Conservation (phyloP, 1,139 yeast genomes). For the Eremothecium cymbalariae region DNA sequence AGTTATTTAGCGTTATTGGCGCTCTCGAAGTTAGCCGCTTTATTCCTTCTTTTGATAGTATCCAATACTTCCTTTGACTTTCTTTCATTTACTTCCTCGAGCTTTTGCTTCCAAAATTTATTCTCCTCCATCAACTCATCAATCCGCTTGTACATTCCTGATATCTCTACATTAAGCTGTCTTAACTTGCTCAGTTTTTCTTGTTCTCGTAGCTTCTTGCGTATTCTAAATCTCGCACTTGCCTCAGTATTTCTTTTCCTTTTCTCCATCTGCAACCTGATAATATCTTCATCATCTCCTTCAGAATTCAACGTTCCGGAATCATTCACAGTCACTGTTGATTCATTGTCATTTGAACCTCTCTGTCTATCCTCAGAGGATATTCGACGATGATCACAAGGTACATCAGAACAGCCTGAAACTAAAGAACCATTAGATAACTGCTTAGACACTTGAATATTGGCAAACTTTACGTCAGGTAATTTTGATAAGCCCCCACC, state of each 20-base stretch:
- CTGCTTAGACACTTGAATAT: neutral
- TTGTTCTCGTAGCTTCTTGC: slow-evolving; percentile 24
- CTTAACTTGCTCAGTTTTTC: slow-evolving; percentile 20
- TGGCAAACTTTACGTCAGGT: slow-evolving; percentile 6
- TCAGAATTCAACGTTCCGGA: neutral
- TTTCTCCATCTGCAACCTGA: slow-evolving; percentile 14
- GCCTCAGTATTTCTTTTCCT: slow-evolving; percentile 28
- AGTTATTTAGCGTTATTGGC: too few relatives aligned
- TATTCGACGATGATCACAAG: too few relatives aligned
- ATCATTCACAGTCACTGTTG: neutral
- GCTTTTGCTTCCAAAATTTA: slow-evolving; percentile 22
- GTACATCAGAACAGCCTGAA: too few relatives aligned
- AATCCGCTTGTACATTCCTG: slow-evolving; percentile 20
- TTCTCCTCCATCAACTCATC: slow-evolving; percentile 24
- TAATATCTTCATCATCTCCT: slow-evolving; percentile 6
- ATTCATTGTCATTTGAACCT: neutral
- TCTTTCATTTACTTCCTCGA: slow-evolving; percentile 25
- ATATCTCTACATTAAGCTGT: slow-evolving; percentile 19
- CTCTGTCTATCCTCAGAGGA: too few relatives aligned
- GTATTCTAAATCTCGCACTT: slow-evolving; percentile 27
- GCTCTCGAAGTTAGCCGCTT: too few relatives aligned
- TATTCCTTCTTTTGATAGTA: slow-evolving; percentile 20
- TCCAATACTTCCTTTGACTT: slow-evolving; percentile 24
- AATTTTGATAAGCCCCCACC: slow-evolving; percentile 13
- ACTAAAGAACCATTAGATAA: neutral